Evolutionary conservation across 2,329 filamentous ascomycete genomes (phyloP).

Genomic region (Ophiostoma himal-ulmi): DNA sequence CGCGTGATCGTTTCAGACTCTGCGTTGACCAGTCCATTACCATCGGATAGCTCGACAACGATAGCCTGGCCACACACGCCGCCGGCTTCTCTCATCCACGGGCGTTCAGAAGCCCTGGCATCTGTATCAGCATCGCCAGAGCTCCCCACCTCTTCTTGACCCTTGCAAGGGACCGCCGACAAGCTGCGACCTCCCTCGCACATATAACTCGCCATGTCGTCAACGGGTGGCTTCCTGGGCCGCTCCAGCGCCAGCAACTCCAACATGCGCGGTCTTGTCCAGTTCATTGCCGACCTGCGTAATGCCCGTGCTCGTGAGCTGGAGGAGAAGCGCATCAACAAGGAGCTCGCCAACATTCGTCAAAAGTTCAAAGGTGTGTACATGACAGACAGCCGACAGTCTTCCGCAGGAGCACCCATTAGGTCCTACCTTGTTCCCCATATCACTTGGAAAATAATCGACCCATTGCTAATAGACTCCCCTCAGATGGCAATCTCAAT

Average conservation of each 20-base stretch:
- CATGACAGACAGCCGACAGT: neutral
- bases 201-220: slow-evolving; percentile 42
- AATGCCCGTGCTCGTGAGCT: slow-evolving; percentile 92
- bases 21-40: neutral
- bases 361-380: slow-evolving; percentile 84
- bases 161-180: slow-evolving; percentile 9
- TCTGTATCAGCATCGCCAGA: neutral
- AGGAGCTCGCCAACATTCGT: slow-evolving; percentile 96
- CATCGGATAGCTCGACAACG: neutral
- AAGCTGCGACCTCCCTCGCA: neutral
- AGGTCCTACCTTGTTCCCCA: neutral
- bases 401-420: neutral
- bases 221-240: slow-evolving; percentile 57
- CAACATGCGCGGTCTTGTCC: slow-evolving; percentile 79
- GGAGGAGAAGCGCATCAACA: slow-evolving; percentile 99
- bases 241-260: slow-evolving; percentile 59
- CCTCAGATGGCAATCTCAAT: slow-evolving; percentile 71
- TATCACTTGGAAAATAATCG: no score
- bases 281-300: slow-evolving; percentile 94
- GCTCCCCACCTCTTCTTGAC: neutral
- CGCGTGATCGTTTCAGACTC: neutral
- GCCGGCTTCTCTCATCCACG: neutral
- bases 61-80: neutral
- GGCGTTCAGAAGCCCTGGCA: neutral
- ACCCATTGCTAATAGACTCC: neutral